phyloP scores from a whole-genome alignment of 768 basidiomycete species.

The Fistulinella prunicolor region DNA sequence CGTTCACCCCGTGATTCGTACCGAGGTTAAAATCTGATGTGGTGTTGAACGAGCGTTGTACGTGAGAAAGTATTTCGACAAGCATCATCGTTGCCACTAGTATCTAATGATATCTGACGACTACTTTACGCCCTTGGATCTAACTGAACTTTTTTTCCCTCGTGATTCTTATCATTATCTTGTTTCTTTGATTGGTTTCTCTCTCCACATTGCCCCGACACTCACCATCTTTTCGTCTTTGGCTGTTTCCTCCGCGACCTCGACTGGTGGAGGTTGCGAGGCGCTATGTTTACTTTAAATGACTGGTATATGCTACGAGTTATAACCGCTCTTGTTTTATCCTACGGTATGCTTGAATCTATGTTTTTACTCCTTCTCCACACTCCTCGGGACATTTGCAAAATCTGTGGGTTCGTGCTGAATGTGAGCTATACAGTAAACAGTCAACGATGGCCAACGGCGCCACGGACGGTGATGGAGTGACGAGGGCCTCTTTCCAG shows the following conservation, averaged over 20 bases:
- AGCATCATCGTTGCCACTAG: no score
- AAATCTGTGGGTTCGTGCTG: no score
- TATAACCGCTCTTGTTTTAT: no score
- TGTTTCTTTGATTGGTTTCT: neutral
- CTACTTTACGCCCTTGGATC: constrained; percentile 14
- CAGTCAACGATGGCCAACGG: no score
- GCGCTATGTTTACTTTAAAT: no score
- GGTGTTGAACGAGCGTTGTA: neutral
- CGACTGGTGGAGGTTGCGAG: neutral
- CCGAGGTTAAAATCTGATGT: constrained; percentile 11
- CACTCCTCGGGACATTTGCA: no score
- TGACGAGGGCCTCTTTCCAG: no score
- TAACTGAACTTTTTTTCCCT: constrained; percentile 1
- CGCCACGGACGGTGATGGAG: no score
- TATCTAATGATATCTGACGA: constrained; percentile 21
- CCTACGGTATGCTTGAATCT: no score
- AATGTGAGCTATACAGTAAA: no score
- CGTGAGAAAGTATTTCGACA: neutral
- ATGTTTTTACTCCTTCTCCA: no score
- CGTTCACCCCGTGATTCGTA: constrained; percentile 53
- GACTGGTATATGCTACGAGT: no score
- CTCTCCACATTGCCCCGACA: constrained; percentile 5
- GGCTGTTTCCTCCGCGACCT: neutral
- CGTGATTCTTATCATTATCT: constrained; percentile 29
- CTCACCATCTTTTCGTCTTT: neutral